Conservation (phyloP, 177 flowering plant species). For the Vitis hybrid region DNA sequence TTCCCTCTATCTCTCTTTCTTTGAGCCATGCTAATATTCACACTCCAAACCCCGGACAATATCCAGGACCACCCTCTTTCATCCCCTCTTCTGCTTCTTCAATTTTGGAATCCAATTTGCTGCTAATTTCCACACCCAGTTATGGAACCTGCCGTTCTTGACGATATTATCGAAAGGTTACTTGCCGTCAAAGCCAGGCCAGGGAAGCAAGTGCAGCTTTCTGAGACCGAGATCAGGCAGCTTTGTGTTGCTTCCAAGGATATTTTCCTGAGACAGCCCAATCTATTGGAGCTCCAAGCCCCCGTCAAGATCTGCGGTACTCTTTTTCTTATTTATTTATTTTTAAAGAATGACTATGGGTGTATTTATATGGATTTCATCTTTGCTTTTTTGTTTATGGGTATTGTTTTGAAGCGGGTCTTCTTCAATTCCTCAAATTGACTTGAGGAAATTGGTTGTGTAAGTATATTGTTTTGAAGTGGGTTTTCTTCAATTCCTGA, state of each 20-base stretch:
- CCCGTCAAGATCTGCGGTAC: conserved; percentile 84
- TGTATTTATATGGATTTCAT: background rate
- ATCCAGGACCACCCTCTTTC: background rate
- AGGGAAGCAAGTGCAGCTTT: conserved; percentile 73
- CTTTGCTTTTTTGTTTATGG: background rate
- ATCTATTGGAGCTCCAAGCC: conserved; percentile 78
- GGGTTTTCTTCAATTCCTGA: too few species aligned
- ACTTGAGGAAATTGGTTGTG: too few species aligned
- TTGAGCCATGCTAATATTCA: too few species aligned
- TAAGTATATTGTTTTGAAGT: too few species aligned
- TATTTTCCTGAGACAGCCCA: conserved; percentile 75
- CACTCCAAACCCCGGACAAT: too few species aligned
- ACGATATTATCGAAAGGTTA: conserved; percentile 57
- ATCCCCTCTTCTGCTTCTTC: background rate
- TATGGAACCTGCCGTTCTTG: conserved; percentile 52
- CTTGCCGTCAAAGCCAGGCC: conserved; percentile 57
- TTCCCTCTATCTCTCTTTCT: background rate
- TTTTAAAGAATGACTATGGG: background rate
- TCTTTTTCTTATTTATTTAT: background rate
- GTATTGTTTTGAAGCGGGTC: too few species aligned
- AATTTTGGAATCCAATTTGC: too few species aligned
- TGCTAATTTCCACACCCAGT: too few species aligned
- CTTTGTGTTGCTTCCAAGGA: conserved; percentile 58
- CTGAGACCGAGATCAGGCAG: conserved; percentile 71
- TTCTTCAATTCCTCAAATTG: too few species aligned